A percentile compares a stretch with the other conserved stretches of the same genome.
phyloP scores from a whole-genome alignment of 2,329 filamentous ascomycete genomes.

The Claviceps sp. region DNA sequence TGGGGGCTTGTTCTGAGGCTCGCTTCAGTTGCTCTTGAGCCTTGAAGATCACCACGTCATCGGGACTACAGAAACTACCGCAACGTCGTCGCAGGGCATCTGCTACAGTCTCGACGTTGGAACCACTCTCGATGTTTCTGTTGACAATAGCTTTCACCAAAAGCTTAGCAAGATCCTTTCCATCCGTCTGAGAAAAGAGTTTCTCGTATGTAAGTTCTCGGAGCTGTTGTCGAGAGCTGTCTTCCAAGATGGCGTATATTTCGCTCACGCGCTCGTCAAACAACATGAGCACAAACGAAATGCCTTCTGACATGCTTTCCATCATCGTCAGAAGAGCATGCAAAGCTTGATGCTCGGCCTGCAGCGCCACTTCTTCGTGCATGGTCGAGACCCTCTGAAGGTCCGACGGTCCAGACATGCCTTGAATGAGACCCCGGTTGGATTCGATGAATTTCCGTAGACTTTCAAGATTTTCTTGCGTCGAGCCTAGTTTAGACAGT shows the following conservation, averaged over 20 bases:
- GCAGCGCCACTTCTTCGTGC: constrained; percentile 82
- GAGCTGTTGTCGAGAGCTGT: constrained; percentile 54
- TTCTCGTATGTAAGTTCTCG: constrained; percentile 73
- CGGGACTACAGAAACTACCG: constrained; percentile 92
- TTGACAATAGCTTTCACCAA: constrained; percentile 97
- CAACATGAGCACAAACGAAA: constrained; percentile 87
- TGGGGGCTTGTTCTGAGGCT: constrained; percentile 63
- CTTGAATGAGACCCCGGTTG: constrained; percentile 89
- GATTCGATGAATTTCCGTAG: constrained; percentile 69
- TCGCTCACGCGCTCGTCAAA: constrained; percentile 90
- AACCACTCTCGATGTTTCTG: constrained; percentile 89
- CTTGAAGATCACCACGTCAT: constrained; percentile 97
- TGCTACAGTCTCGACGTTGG: constrained; percentile 93
- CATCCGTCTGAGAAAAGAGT: constrained; percentile 66
- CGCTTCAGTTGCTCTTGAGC: constrained; percentile 89
- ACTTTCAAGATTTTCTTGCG: constrained; percentile 70
- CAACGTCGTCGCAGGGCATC: constrained; percentile 86
- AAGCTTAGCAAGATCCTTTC: constrained; percentile 82
- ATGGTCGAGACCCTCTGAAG: constrained; percentile 65
- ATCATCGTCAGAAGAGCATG: constrained; percentile 77
- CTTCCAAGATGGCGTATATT: constrained; percentile 66
- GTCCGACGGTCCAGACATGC: constrained; percentile 79
- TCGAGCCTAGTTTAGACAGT: constrained; percentile 53
- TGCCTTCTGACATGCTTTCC: constrained; percentile 85
- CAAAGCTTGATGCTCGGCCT: constrained; percentile 87